Conservation (phyloP, 257 asterid genomes). For the Solanum lycopersicoides region DNA sequence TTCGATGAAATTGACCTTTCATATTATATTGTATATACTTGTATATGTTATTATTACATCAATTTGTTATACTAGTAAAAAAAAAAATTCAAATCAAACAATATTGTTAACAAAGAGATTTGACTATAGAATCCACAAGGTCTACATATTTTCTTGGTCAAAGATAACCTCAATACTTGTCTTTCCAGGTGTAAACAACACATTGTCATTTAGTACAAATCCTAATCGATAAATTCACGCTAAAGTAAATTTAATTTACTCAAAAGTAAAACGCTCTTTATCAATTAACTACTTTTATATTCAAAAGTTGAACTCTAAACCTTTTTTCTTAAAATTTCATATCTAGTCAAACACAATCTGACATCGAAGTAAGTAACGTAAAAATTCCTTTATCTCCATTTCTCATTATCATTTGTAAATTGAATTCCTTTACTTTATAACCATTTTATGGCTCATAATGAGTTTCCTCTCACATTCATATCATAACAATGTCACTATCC, state of each 20-base stretch:
- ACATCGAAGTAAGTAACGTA: not conserved
- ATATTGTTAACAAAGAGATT: not conserved
- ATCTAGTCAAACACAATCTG: not conserved
- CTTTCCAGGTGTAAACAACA: not conserved
- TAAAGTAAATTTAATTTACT: no score
- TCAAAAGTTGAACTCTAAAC: not conserved
- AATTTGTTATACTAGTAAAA: not conserved
- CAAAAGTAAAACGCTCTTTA: no score
- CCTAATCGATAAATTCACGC: not conserved
- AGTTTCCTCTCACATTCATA: not conserved
- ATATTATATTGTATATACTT: no score
- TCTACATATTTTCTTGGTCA: not conserved
- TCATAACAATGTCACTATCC: not conserved
- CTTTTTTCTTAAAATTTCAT: not conserved
- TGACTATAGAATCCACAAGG: not conserved
- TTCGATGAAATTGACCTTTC: accelerated
- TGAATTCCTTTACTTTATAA: not conserved
- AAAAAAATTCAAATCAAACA: not conserved
- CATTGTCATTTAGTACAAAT: not conserved
- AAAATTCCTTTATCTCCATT: not conserved
- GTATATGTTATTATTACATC: not conserved
- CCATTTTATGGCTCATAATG: not conserved
- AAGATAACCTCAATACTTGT: not conserved
- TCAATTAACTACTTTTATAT: not conserved
- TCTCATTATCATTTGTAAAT: not conserved